Conservation (phyloP, 495 filamentous ascomycete genomes). For the Neurospora sp. region DNA sequence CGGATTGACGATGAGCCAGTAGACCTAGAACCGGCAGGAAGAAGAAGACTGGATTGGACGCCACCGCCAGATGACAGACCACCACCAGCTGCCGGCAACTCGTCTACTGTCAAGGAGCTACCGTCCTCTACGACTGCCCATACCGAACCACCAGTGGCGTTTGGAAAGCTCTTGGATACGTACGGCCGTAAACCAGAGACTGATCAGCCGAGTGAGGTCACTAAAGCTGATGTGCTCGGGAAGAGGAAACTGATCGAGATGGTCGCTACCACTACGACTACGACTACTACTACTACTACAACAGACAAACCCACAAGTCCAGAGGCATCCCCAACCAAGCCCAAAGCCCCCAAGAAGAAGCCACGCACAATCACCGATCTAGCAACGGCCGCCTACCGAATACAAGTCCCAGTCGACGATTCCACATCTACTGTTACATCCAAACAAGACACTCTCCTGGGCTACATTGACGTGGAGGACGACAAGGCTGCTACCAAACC, state of each 20-base stretch:
- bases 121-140: constrained; percentile 8
- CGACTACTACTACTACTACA: background rate
- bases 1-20: constrained; percentile 13
- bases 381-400: constrained; percentile 66
- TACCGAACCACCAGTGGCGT: constrained; percentile 5
- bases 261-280: constrained; percentile 19
- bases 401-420: constrained; percentile 10
- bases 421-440: constrained; percentile 5
- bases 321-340: constrained; percentile 32
- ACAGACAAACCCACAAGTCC: constrained; percentile 9
- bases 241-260: constrained; percentile 45
- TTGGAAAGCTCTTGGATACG: constrained; percentile 23
- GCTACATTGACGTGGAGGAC: constrained; percentile 15
- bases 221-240: constrained; percentile 19
- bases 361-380: constrained; percentile 74
- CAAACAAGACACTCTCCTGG: constrained; percentile 20
- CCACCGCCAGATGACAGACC: constrained; percentile 33
- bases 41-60: constrained; percentile 48
- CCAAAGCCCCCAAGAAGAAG: constrained; percentile 58
- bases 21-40: constrained; percentile 37
- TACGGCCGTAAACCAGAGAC: constrained; percentile 19
- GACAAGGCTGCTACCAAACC: constrained; percentile 11
- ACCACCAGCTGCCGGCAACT: constrained; percentile 11
- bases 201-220: background rate
- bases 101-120: constrained; percentile 20